Conservation (phyloP, 345 rosid genomes). For the Euclidium syriacum region DNA sequence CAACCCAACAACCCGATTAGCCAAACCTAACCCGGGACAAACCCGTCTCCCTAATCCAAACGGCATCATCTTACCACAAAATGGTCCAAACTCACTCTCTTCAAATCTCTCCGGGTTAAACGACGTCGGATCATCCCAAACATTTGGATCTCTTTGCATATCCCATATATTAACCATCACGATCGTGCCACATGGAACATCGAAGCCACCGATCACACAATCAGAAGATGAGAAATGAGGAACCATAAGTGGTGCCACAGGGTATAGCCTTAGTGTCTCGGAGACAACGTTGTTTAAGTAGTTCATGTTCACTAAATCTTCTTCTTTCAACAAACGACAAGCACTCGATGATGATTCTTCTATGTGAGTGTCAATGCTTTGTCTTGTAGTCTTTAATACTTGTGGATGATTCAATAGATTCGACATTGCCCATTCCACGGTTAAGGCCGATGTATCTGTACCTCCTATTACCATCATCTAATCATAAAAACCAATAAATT, state of each 20-base stretch:
- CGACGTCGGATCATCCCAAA: slow-evolving; percentile 38
- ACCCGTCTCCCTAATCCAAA: slow-evolving; percentile 47
- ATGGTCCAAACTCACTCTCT: neutral
- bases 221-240: slow-evolving; percentile 42
- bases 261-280: slow-evolving; percentile 42
- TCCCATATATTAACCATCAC: slow-evolving; percentile 42
- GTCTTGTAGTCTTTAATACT: slow-evolving; percentile 18
- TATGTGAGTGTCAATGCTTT: slow-evolving; percentile 12
- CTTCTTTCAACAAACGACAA: slow-evolving; percentile 25
- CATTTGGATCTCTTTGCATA: slow-evolving; percentile 36
- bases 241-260: slow-evolving; percentile 36
- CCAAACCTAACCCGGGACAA: slow-evolving; percentile 44
- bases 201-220: slow-evolving; percentile 38
- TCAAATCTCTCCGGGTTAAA: slow-evolving; percentile 49
- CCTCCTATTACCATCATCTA: slow-evolving; percentile 41
- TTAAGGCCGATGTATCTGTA: slow-evolving; percentile 28
- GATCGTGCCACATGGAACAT: slow-evolving; percentile 35
- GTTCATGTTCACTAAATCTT: slow-evolving; percentile 26
- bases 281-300: slow-evolving; percentile 31
- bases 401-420: slow-evolving; percentile 24
- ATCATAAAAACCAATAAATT: neutral
- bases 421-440: slow-evolving; percentile 33
- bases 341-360: neutral
- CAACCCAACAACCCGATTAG: slow-evolving; percentile 32
- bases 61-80: slow-evolving; percentile 30